Evolutionary conservation across 2,329 filamentous ascomycete genomes (phyloP), one percentile per base, ranked within the genome.

Genomic region (Cladophialophora psammophila): DNA sequence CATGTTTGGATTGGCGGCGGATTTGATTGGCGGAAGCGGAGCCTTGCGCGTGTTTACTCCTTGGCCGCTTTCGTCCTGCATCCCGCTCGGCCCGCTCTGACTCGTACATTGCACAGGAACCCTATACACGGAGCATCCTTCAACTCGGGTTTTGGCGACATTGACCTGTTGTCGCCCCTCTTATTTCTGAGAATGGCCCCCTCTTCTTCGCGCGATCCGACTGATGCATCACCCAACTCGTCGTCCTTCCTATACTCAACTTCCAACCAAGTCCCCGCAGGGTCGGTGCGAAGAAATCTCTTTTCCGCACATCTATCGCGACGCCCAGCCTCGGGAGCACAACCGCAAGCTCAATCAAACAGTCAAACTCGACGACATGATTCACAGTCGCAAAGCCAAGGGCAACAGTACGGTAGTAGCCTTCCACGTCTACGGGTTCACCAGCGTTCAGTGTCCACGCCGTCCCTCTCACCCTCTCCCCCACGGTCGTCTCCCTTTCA

Each of bases 261-360:
- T 8, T 53, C 54, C 34, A 35, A 55, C 18, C 59, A 36, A 54
- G 63, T 58, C n/a, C 58, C 64, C 7, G 58, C 70, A 35, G 63
- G 73, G 15, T 79, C 78, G 20, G 77, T 82, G 55, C 79, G 81
- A 61, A 78, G 80, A 52, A 82, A 80, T 64, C 76, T 82, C 32
- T 82, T 82, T 71, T 78, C 80, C 18, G 76, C 78, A 60, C 79
- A 80, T 63, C 77, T 81, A 50, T 80, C 78, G 69, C 76, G 79
- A 60, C 79, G 80, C 8, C 77, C 80, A n/a, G 75, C 78, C 6
- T 70, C 76, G 6, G 63, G 61, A 5, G 52, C 65, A 45, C 38
- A 45, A 32, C 38, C 66, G 34, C 61, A 68, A 15, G 59, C 67
- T n/a, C 70, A 65, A 32, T 34, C 57, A 6, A 13, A 53, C 34